Evolutionary conservation across 129 eudicot species (phyloP).

Genomic region (Flaveria trinervia): DNA sequence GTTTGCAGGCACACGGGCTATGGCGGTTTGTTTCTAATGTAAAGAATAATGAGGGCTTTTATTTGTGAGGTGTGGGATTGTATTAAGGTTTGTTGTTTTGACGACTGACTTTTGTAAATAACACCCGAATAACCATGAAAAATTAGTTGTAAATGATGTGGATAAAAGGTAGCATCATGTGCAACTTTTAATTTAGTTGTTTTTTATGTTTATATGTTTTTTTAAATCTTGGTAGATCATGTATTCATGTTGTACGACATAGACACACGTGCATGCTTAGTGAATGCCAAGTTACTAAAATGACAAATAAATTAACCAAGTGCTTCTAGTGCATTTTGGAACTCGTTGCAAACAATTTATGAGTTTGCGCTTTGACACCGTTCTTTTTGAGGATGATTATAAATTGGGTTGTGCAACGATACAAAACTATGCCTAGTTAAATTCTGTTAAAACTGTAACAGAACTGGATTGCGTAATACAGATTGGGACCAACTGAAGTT

Average conservation of each 20-base stretch:
- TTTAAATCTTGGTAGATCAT: neutral
- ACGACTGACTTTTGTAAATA: conserved; percentile 39
- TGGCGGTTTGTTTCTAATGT: conserved; percentile 14
- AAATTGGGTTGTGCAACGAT: neutral
- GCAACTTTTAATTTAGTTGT: conserved; percentile 2
- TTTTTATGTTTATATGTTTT: neutral
- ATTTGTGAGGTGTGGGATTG: conserved; percentile 32
- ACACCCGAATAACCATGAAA: conserved; percentile 13
- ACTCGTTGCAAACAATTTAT: no score
- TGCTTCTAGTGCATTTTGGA: no score
- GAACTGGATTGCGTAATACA: neutral
- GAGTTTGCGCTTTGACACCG: neutral
- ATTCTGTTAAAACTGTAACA: neutral
- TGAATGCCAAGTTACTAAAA: no score
- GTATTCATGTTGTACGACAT: neutral
- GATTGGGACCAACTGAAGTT: no score
- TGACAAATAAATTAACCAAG: no score
- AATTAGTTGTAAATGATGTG: conserved; percentile 28
- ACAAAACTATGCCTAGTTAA: neutral
- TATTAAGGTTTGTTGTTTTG: conserved; percentile 32
- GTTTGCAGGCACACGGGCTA: neutral
- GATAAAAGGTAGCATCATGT: conserved; percentile 20
- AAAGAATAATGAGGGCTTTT: conserved; percentile 18
- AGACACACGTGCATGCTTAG: no score
- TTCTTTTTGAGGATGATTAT: neutral